Conservation (phyloP, 2,329 filamentous ascomycete genomes). For the Xylaria sp. region DNA sequence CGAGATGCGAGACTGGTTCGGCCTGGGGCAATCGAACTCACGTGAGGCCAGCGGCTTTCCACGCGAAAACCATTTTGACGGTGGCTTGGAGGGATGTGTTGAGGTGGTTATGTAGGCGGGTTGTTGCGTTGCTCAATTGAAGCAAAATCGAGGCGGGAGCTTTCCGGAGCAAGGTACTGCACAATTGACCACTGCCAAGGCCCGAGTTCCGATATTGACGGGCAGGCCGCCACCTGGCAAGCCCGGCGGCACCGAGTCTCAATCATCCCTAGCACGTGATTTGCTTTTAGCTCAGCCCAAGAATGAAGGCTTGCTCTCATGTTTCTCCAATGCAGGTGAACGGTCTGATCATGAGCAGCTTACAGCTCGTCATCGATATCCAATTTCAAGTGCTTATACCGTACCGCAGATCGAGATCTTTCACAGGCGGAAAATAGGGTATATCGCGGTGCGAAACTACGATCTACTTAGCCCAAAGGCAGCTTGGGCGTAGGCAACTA, state of each 20-base stretch:
- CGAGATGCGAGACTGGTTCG: constrained; percentile 14
- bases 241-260: neutral
- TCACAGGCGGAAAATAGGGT: neutral
- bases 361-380: neutral
- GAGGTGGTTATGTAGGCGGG: constrained; percentile 46
- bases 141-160: constrained; percentile 44
- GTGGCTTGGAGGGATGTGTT: constrained; percentile 51
- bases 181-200: constrained; percentile 28
- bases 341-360: neutral
- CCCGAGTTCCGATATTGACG: constrained; percentile 25
- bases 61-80: constrained; percentile 92
- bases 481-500: neutral
- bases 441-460: neutral
- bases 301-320: neutral
- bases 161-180: constrained; percentile 28
- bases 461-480: neutral
- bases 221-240: constrained; percentile 29
- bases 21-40: constrained; percentile 63
- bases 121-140: constrained; percentile 49
- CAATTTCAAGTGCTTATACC: neutral
- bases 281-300: neutral
- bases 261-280: constrained; percentile 28
- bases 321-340: neutral
- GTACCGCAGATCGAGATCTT: neutral
- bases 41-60: constrained; percentile 98